Evolutionary conservation across 371 early-diverging fungal species (phyloP), one percentile per base, ranked within the genome.

Genomic region (Caulochytrium protostelioides): DNA sequence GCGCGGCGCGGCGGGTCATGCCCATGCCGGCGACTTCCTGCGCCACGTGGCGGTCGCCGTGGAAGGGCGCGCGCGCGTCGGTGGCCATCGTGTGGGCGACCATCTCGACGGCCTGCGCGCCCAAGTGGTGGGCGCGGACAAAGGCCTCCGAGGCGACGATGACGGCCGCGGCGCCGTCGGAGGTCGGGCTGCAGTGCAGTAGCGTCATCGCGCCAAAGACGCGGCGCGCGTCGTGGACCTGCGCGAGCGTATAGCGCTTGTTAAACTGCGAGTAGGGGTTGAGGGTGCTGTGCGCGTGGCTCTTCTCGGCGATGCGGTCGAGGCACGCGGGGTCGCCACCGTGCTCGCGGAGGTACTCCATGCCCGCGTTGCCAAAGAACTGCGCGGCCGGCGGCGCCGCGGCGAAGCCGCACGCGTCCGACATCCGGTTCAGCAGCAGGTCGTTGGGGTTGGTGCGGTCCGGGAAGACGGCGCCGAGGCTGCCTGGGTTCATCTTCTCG

Each of bases 201-300:
- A 55, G 71, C 22, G 76, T 77, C 28, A 79, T 38, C 3, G 76
- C 74, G 8, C 73, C 76, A 50, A 63, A 74, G 14, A 79, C 62
- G 19, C 50, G 59, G 35, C 64, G 62, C 1, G 78, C 74, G 13
- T 36, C 36, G 35, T 70, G 47, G 18, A 76, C 54, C 42, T 76
- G 70, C 30, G 75, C 76, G 31, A 76, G 43, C 1, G 71, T 62
- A 40, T 70, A 72, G 30, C 68, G 52, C 33, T 73, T 67, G 16
- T 62, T 62, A 65, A 77, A 79, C 49, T 79, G 80, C 20, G 76
- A 65, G 54, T 79, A 79, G 16, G 78, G 78, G 50, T 75, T 77
- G 35, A 62, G 47, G n/a, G 72, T 56, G 29, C 72, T 71, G 49
- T 79, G 80, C 17, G 63, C 58, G 48, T 76, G 78, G 45, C 70